These are phyloP conservation scores for Stephania cephalantha DNA, from an alignment of 164 flowering plant genomes.

Conservation along the genomic window DNA sequence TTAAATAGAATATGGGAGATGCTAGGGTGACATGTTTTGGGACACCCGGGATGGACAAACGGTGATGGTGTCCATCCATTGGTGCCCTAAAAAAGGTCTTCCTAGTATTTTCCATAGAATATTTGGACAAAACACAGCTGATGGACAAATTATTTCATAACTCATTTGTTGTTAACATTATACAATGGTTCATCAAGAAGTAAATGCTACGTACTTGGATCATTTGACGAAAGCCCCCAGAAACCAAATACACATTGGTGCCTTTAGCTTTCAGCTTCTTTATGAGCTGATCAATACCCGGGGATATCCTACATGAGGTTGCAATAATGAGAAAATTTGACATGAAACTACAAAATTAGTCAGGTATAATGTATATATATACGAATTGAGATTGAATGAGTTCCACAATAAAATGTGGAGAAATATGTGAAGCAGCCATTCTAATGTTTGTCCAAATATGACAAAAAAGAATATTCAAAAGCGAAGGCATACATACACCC, in stretches of 20 bases:
- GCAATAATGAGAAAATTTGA: background rate
- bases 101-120: background rate
- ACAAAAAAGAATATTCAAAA: background rate
- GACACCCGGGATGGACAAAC: too few species aligned
- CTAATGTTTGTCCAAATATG: background rate
- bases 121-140: background rate
- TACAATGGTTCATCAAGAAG: background rate
- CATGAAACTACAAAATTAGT: background rate
- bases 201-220: constrained; percentile 54
- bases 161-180: background rate
- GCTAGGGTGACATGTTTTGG: too few species aligned
- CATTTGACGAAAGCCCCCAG: constrained; percentile 99
- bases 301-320: constrained; percentile 63
- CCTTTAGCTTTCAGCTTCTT: constrained; percentile 62
- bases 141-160: background rate
- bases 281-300: constrained; percentile 74
- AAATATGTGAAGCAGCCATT: background rate
- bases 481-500: background rate
- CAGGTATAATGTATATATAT: too few species aligned
- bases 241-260: constrained; percentile 61
- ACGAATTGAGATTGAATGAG: background rate
- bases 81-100: too few species aligned
- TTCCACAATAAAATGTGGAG: background rate
- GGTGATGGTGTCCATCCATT: too few species aligned
- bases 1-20: background rate